phyloP scores from a whole-genome alignment of 2,329 filamentous ascomycete genomes.

The Neofusicoccum umdonicola region DNA sequence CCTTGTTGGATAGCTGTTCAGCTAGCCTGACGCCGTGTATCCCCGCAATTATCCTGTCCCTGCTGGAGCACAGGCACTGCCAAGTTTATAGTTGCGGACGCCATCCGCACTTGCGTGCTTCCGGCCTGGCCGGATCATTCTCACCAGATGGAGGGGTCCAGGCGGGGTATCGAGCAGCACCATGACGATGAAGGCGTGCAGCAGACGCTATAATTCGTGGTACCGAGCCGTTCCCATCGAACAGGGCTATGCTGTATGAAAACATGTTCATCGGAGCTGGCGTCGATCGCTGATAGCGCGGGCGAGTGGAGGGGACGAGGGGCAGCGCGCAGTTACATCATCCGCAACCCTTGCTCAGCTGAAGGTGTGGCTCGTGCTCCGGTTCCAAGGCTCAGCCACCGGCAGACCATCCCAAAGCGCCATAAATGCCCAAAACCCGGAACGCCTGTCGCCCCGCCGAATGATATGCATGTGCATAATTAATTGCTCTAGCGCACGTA shows the following conservation, averaged over 20 bases:
- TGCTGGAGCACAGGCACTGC: background rate
- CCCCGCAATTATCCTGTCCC: background rate
- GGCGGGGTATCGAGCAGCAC: background rate
- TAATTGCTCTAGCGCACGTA: slow-evolving; percentile 36
- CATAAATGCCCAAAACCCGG: slow-evolving; percentile 23
- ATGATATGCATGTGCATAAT: background rate
- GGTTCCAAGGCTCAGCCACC: slow-evolving; percentile 3
- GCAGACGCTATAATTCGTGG: background rate
- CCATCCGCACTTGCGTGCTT: background rate
- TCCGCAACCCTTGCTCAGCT: slow-evolving; percentile 9
- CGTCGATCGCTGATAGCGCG: slow-evolving; percentile 15
- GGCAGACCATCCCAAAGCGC: slow-evolving; percentile 25
- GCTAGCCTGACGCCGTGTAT: slow-evolving; percentile 5
- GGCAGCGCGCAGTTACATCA: slow-evolving; percentile 12
- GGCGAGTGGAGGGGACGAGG: background rate
- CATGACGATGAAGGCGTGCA: slow-evolving; percentile 14
- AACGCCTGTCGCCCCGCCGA: slow-evolving; percentile 1
- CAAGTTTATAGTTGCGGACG: background rate
- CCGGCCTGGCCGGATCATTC: background rate
- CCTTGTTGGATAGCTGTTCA: background rate
- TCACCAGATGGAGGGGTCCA: background rate
- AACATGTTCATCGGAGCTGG: background rate
- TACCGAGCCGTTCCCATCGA: background rate
- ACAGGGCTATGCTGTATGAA: background rate
- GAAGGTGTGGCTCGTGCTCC: slow-evolving; percentile 2